Evolutionary conservation across 2,329 filamentous ascomycete genomes (phyloP).

Genomic region (Penicillium paneum): DNA sequence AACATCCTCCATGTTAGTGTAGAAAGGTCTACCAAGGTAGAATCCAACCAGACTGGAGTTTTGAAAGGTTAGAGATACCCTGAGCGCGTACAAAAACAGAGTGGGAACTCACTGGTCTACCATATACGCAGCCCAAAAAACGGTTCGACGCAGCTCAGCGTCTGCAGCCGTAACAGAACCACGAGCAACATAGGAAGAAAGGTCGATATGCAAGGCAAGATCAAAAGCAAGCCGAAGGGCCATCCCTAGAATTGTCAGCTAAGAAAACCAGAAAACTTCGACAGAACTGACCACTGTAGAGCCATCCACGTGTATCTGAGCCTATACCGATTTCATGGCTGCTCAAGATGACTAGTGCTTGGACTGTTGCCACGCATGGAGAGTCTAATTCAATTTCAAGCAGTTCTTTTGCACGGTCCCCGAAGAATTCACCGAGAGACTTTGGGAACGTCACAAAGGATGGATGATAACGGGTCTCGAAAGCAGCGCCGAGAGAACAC

Average conservation of each 20-base stretch:
- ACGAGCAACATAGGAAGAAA: slow-evolving; percentile 15
- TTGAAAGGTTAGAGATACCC: not conserved
- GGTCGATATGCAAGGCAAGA: slow-evolving; percentile 33
- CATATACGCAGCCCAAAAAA: slow-evolving; percentile 40
- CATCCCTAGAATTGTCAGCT: slow-evolving; percentile 27
- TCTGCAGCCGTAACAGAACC: slow-evolving; percentile 14
- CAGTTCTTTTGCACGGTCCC: slow-evolving; percentile 38
- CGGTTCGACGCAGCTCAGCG: slow-evolving; percentile 29
- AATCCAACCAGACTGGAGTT: slow-evolving; percentile 31
- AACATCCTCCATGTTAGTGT: slow-evolving; percentile 36
- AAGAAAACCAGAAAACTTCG: not conserved
- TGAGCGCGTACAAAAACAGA: no score
- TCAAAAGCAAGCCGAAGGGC: slow-evolving; percentile 38
- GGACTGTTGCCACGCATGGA: slow-evolving; percentile 44
- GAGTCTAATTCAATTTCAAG: slow-evolving; percentile 46
- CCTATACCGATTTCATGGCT: slow-evolving; percentile 38
- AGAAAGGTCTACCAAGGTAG: slow-evolving; percentile 37
- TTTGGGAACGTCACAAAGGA: slow-evolving; percentile 33
- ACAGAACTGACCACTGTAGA: slow-evolving; percentile 37
- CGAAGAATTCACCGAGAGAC: slow-evolving; percentile 37
- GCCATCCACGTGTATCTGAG: slow-evolving; percentile 42
- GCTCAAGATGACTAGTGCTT: slow-evolving; percentile 44
- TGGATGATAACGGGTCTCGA: slow-evolving; percentile 36
- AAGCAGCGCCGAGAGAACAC: slow-evolving; percentile 35
- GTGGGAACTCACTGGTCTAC: slow-evolving; percentile 24